phyloP scores from a whole-genome alignment of 352 stramenopile species.

The Phytophthora hibernalis region DNA sequence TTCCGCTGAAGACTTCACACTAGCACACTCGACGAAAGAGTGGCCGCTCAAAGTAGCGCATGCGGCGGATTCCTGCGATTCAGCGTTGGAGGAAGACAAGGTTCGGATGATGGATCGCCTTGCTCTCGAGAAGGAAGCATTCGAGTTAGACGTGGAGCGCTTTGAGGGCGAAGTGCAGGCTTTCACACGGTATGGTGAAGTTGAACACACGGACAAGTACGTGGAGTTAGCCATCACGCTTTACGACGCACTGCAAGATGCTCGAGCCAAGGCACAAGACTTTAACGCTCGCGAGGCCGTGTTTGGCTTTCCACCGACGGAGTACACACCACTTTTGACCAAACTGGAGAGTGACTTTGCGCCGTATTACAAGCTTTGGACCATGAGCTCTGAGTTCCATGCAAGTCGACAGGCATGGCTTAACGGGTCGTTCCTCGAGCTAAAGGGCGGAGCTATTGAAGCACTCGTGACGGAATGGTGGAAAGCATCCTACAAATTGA shows the following conservation, averaged over 20 bases:
- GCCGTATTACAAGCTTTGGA: conserved; percentile 96
- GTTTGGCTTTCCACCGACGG: conserved; percentile 93
- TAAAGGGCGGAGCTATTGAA: conserved; percentile 92
- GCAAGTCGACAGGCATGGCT: conserved; percentile 92
- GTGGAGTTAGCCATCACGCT: conserved; percentile 87
- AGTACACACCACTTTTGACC: conserved; percentile 85
- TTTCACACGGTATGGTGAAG: conserved; percentile 90
- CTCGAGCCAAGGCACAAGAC: conserved; percentile 89
- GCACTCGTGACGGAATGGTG: conserved; percentile 92
- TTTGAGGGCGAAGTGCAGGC: conserved; percentile 91
- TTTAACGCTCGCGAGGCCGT: conserved; percentile 94
- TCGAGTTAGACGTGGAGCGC: conserved; percentile 84
- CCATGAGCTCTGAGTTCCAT: conserved; percentile 95
- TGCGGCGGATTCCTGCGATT: conserved; percentile 86
- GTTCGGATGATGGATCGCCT: conserved; percentile 95
- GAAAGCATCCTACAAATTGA: conserved; percentile 93
- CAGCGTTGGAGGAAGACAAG: conserved; percentile 92
- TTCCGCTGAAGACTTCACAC: conserved; percentile 88
- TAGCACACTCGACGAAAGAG: conserved; percentile 92
- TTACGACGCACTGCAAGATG: conserved; percentile 92
- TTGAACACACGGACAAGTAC: conserved; percentile 91
- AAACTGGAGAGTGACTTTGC: conserved; percentile 89
- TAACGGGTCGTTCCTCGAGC: conserved; percentile 91
- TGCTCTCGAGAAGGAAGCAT: conserved; percentile 91
- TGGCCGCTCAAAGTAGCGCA: conserved; percentile 85